Evolutionary conservation across 106 monocot genomes (phyloP), one percentile per base, ranked within the genome.

Genomic region (Platanthera guangdongensis): DNA sequence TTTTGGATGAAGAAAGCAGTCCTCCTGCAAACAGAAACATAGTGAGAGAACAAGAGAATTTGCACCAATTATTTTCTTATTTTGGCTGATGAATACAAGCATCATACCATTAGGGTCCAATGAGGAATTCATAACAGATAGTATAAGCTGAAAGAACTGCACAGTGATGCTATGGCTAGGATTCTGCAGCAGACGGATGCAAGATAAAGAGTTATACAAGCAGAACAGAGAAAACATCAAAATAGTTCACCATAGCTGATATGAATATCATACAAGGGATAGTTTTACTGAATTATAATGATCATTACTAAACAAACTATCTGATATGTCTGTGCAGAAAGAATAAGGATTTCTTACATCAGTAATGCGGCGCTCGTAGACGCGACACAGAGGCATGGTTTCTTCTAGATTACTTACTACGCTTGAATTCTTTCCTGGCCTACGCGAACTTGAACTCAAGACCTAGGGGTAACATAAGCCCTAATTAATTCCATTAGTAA

Each of bases 111-210:
- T 79, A 65, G 74, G 28, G 39, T 89, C 81, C 13, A 94, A 78
- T 15, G 88, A 78, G 6, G 82, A 52, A 76, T 81, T 92, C 76
- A 79, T 67, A 51, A 99, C 86, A 71, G 92, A 99, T 18, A 90
- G 79, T 55, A 80, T 86, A 73, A 94, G 86, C 83, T 99, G 94
- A 79, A 99, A 99, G 53, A 84, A 76, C 51, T 79, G 85, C 5
- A 87, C 57, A n/a, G 77, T 77, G 74, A 79, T 84, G 71, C 76
- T 80, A 57, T 87, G 78, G 74, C 75, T 90, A 65, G 80, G 75
- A 77, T 84, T 82, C 94, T 99, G 88, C 54, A 85, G 71, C 14
- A 78, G 13, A 8, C 14, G 67, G 39, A 75, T 50, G 19, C 73
- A 73, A 49, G 3, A 57, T 60, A 50, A 79, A 10, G 1, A 49